phyloP scores from a whole-genome alignment of 1,284 basidiomycete genomes.

The Rhizoctonia solani region DNA sequence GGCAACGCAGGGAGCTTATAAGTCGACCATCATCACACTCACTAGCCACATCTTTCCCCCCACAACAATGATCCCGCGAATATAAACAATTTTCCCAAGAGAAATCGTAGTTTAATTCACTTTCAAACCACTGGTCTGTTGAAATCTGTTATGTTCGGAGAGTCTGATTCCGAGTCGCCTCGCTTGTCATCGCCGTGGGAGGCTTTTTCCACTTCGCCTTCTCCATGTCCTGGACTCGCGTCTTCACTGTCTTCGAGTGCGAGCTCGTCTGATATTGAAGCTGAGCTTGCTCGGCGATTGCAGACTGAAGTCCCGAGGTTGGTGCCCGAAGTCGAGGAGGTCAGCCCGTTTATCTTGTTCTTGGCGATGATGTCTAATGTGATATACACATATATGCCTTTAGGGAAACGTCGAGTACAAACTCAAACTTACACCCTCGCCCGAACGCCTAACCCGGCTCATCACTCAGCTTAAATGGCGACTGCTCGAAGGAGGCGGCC shows the following conservation, averaged over 20 bases:
- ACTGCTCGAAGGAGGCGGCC: slow-evolving; percentile 86
- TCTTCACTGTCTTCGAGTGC: slow-evolving; percentile 34
- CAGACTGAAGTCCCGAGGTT: slow-evolving; percentile 56
- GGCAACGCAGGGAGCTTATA: neutral
- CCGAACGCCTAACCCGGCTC: slow-evolving; percentile 55
- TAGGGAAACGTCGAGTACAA: slow-evolving; percentile 87
- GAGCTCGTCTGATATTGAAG: slow-evolving; percentile 30
- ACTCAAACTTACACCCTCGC: slow-evolving; percentile 62
- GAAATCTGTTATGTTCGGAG: slow-evolving; percentile 82
- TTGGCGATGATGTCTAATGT: neutral
- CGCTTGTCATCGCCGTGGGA: slow-evolving; percentile 81
- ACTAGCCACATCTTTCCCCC: neutral
- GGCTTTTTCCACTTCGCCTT: slow-evolving; percentile 54
- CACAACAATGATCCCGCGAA: slow-evolving; percentile 64
- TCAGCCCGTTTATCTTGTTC: slow-evolving; percentile 40
- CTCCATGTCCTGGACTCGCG: slow-evolving; percentile 32
- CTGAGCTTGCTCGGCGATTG: slow-evolving; percentile 31
- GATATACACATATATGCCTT: neutral
- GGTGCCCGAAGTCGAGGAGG: slow-evolving; percentile 72
- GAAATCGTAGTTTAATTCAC: slow-evolving; percentile 34
- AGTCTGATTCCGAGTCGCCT: slow-evolving; percentile 74
- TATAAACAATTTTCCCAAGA: slow-evolving; percentile 47
- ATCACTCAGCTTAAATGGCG: slow-evolving; percentile 96
- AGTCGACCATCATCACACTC: neutral
- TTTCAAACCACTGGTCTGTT: too few species aligned